Conservation (phyloP, 495 filamentous ascomycete genomes). For the Talaromyces borbonicus region DNA sequence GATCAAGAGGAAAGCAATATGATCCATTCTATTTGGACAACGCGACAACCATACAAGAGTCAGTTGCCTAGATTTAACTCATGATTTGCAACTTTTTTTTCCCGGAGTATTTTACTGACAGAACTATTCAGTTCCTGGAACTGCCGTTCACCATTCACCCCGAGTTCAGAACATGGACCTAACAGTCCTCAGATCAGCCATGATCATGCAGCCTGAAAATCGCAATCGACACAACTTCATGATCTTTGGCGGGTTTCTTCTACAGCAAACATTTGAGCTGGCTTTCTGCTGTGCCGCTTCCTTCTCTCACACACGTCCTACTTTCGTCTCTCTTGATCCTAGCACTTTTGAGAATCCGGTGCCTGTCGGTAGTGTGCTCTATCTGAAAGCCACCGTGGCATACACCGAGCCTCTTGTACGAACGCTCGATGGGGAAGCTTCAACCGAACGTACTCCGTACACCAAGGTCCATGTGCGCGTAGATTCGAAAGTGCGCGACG, state of each 20-base stretch:
- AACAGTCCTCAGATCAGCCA: slow-evolving; percentile 57
- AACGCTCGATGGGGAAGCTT: slow-evolving; percentile 20
- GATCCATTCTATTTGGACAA: slow-evolving; percentile 72
- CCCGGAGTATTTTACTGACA: too few species aligned
- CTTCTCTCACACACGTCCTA: slow-evolving; percentile 63
- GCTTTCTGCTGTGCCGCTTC: slow-evolving; percentile 84
- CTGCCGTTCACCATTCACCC: slow-evolving; percentile 17
- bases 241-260: slow-evolving; percentile 81
- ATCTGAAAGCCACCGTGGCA: slow-evolving; percentile 65
- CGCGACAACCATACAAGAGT: slow-evolving; percentile 57
- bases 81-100: too few species aligned
- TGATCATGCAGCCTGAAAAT: slow-evolving; percentile 83
- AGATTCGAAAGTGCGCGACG: slow-evolving; percentile 64
- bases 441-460: slow-evolving; percentile 20
- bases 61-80: slow-evolving; percentile 9
- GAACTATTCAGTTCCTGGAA: slow-evolving; percentile 2
- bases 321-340: slow-evolving; percentile 69
- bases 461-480: slow-evolving; percentile 70
- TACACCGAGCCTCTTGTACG: slow-evolving; percentile 62
- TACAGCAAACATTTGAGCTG: slow-evolving; percentile 76
- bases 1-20: slow-evolving; percentile 68
- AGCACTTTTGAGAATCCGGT: slow-evolving; percentile 79
- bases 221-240: slow-evolving; percentile 81
- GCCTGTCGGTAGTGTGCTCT: slow-evolving; percentile 73
- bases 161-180: slow-evolving; percentile 59